These are phyloP conservation scores for Nematocida sp. DNA, from an alignment of 371 early-diverging fungal genomes.

Conservation along the genomic window DNA sequence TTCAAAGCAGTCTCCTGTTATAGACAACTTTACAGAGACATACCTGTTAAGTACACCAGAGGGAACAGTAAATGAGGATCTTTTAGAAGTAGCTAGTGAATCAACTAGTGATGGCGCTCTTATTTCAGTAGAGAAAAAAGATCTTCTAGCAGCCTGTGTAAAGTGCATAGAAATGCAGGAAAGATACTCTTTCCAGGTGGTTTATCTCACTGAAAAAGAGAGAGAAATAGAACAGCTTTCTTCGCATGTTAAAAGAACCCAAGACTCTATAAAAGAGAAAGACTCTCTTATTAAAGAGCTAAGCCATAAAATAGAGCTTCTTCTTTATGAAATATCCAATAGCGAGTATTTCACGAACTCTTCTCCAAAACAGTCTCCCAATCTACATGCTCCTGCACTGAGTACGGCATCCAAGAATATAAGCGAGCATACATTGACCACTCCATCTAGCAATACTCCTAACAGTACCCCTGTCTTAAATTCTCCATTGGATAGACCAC, in stretches of 20 bases:
- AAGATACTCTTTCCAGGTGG: constrained; percentile 11
- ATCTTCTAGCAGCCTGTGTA: too few relatives aligned
- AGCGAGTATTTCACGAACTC: constrained; percentile 44
- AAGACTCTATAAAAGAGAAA: constrained; percentile 9
- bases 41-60: too few relatives aligned
- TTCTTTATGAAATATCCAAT: constrained; percentile 37
- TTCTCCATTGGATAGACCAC: too few relatives aligned
- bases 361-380: constrained; percentile 21
- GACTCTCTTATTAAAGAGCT: constrained; percentile 23
- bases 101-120: too few relatives aligned
- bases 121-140: too few relatives aligned
- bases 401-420: background rate
- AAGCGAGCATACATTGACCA: too few relatives aligned
- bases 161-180: background rate
- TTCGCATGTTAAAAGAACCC: background rate
- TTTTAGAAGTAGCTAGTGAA: too few relatives aligned
- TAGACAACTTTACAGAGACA: background rate
- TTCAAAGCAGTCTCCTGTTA: background rate
- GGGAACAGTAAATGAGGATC: too few relatives aligned
- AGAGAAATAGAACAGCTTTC: constrained; percentile 19
- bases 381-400: background rate
- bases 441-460: background rate
- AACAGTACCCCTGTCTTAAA: background rate
- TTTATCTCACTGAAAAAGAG: background rate
- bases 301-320: constrained; percentile 48